These are phyloP conservation scores for Microbotryum intermedium DNA, from an alignment of 1,284 basidiomycete species.

Conservation along the genomic window DNA sequence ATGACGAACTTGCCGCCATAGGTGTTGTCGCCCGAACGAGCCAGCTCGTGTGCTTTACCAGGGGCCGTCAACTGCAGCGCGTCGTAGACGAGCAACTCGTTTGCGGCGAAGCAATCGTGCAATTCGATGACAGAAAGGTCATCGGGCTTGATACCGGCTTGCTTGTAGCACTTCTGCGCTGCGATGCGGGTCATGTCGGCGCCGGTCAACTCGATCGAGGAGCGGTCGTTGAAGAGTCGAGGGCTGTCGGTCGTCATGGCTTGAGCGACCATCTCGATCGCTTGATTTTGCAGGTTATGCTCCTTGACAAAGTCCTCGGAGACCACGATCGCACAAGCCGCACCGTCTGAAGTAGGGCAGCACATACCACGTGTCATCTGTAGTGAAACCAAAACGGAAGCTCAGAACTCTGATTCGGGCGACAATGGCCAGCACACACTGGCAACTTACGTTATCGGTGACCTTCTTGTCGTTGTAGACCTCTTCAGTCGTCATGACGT, in stretches of 20 bases:
- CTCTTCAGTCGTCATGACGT: conserved; percentile 62
- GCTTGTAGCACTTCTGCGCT: conserved; percentile 60
- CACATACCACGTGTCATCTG: conserved; percentile 80
- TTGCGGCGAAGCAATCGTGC: conserved; percentile 60
- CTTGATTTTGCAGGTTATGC: conserved; percentile 71
- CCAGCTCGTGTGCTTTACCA: conserved; percentile 64
- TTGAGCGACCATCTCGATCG: conserved; percentile 55
- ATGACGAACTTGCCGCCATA: conserved; percentile 81
- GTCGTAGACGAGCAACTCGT: conserved; percentile 68
- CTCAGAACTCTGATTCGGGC: background rate
- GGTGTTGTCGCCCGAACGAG: conserved; percentile 72
- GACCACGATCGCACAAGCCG: conserved; percentile 62
- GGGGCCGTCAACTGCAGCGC: conserved; percentile 63
- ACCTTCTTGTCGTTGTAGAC: conserved; percentile 44
- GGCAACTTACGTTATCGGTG: conserved; percentile 11
- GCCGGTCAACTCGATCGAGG: conserved; percentile 53
- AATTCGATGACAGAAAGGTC: conserved; percentile 75
- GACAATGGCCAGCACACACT: background rate
- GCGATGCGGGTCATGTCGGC: conserved; percentile 59
- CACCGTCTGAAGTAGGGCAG: conserved; percentile 57
- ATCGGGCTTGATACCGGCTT: conserved; percentile 62
- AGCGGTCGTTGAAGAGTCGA: conserved; percentile 54
- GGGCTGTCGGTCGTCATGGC: conserved; percentile 58
- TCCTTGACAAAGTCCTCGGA: conserved; percentile 71
- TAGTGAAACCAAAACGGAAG: conserved; percentile 24